Percentiles rank a stretch among this genome's conserved stretches.
These are phyloP conservation scores for Pichia occidentalis DNA, from an alignment of 805 yeast species.

Conservation along the genomic window DNA sequence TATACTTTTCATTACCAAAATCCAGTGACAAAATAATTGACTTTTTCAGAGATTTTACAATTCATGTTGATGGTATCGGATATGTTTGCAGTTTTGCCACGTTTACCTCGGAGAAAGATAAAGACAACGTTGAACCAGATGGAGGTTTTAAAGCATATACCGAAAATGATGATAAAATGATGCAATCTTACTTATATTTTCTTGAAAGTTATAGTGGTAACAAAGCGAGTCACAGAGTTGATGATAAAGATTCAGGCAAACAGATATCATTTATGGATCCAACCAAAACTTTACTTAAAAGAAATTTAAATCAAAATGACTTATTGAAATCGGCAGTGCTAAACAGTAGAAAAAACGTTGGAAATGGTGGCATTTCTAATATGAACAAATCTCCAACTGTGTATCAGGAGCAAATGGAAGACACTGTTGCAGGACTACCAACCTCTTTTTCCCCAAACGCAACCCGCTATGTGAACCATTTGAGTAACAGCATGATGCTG, in stretches of 20 bases:
- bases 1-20: constrained; percentile 76
- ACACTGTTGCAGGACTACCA: constrained; percentile 28
- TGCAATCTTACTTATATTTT: constrained; percentile 82
- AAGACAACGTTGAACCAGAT: constrained; percentile 19
- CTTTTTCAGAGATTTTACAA: constrained; percentile 82
- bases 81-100: constrained; percentile 92
- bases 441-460: constrained; percentile 22
- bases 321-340: constrained; percentile 21
- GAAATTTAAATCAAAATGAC: constrained; percentile 11
- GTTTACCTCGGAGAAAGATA: constrained; percentile 68
- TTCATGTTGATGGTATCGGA: constrained; percentile 91
- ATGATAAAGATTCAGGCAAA: not conserved
- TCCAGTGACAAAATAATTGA: constrained; percentile 74
- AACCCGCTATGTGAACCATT: constrained; percentile 18
- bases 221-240: constrained; percentile 16
- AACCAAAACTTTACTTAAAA: not conserved
- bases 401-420: constrained; percentile 18
- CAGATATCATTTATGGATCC: not conserved
- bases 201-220: constrained; percentile 71
- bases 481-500: constrained; percentile 29
- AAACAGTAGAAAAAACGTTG: constrained; percentile 15
- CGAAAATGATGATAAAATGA: constrained; percentile 78
- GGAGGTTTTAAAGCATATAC: constrained; percentile 31
- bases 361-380: constrained; percentile 10
- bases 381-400: not conserved